Evolutionary conservation across 345 rosid species (phyloP), one percentile per base, ranked within the genome.

Genomic region (Eucalyptus erythrocorys): DNA sequence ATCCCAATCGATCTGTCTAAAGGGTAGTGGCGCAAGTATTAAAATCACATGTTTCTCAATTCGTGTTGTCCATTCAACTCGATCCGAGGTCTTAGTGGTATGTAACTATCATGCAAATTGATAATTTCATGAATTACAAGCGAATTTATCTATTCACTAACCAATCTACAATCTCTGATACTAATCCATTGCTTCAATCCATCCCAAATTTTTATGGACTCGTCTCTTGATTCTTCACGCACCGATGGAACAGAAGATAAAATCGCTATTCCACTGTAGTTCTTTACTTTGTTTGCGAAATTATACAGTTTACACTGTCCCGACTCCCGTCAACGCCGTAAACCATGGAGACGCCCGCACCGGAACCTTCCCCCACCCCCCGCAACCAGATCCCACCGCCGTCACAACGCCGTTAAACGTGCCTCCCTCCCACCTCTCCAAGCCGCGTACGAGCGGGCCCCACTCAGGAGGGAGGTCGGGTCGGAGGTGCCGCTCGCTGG

Each of bases 371-470:
- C 53, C 66, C n/a, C n/a, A 17, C 12, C 49, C 34, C 26, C 17
- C 50, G 4, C 4, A 34, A 7, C 14, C 4, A 61, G 22, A 12
- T 6, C 43, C 57, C 14, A 22, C 14, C 15, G 84, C 87, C 89
- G 95, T 88, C 84, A 87, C 64, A 37, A 90, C 87, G 90, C 90
- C 91, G 91, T 90, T 89, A 91, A 71, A 57, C 37, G 42, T 47
- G 61, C 87, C 88, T 87, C 59, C 59, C 89, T 81, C 89, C 59
- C 12, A 55, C 48, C n/a, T 88, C 90, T 43, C 87, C 48, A 94
- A 90, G 91, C 93, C 97, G 95, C 95, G 96, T 95, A 5, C 86
- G 89, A 49, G 88, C 82, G 89, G 97, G 94, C 82, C 94, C 94
- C 91, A 66, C 13, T 6, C 16, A 82, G 87, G 80, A 2, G 30